phyloP scores from a whole-genome alignment of 73 alveolate genomes.

The Paramecium pentaurelia region DNA sequence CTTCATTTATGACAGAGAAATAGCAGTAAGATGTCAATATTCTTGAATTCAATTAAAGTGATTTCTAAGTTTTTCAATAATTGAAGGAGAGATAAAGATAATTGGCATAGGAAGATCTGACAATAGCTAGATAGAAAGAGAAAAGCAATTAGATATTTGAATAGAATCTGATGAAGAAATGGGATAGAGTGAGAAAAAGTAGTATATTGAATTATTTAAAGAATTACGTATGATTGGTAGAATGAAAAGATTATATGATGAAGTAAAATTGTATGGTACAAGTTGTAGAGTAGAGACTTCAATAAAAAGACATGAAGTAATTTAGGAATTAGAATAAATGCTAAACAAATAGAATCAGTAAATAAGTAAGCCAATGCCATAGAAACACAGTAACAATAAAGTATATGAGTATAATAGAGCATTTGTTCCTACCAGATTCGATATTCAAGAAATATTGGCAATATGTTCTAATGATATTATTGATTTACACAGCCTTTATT shows the following conservation, averaged over 20 bases:
- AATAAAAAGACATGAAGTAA: conserved; percentile 41
- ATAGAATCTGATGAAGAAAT: not conserved
- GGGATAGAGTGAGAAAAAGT: conserved; percentile 53
- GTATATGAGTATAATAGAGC: not conserved
- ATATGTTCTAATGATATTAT: conserved; percentile 45
- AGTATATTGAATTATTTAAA: not conserved
- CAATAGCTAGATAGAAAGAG: not conserved
- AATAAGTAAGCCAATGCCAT: conserved; percentile 1
- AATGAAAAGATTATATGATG: conserved; percentile 33
- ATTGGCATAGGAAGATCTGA: conserved; percentile 27
- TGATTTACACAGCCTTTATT: conserved; percentile 75
- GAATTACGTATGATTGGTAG: conserved; percentile 40
- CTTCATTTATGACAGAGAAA: not conserved
- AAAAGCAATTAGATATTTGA: not conserved
- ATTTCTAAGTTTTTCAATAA: not conserved
- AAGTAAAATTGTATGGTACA: conserved; percentile 47
- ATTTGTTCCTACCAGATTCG: conserved; percentile 1
- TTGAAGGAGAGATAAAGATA: not conserved
- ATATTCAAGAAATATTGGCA: conserved; percentile 33
- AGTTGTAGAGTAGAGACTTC: conserved; percentile 46
- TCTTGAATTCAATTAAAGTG: conserved; percentile 7
- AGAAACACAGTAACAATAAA: not conserved
- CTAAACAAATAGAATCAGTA: not conserved
- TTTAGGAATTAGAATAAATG: conserved; percentile 13
- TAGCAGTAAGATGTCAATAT: not conserved